Base-by-base conservation (phyloP, 163 green algal genomes). In the Chlorella variabilis region DNA sequence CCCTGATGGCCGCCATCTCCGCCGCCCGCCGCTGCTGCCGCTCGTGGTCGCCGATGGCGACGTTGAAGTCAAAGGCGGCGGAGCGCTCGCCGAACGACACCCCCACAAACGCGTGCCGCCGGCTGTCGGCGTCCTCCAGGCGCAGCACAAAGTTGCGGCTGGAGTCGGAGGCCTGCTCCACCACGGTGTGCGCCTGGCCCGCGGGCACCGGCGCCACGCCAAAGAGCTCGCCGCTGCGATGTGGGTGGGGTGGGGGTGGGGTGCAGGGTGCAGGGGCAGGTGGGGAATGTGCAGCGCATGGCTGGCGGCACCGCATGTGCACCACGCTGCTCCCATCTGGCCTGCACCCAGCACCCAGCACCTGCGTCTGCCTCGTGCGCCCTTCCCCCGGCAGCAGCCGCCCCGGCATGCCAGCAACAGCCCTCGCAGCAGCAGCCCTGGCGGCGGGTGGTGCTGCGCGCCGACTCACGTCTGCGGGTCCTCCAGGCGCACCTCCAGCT, bases 21-120 rank as follows among this genome's bases (percentile, higher is more conserved):
- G 89, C 88, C 45, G 92, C 89, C 49, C 92, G 90, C 49, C 86
- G 76, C 58, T 89, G 81, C 87, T 92, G 88, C 71, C 56, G 78
- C 61, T 87, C 76, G 70, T 87, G 83, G 70, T 87, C 83, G 0
- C 15, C 49, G 71, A 98, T 85, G 0, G 94, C 91, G 11, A 96
- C 94, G 33, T 95, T 96, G 89, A 98, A 98, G 83, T 98, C 95
- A 74, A 98, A 98, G 0, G 95, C 93, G 13, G 95, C 85, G 8
- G 56, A 84, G 13, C 95, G 78, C 38, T 98, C 95, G 15, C 78
- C 62, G 77, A 98, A 98, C 39, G 91, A 93, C 25, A 98, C 73
- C 3, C 94, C 93, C 31, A 98, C 76, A 82, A 98, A 98, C 3
- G 77, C 77, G 66, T 77, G 77, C 21, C 77, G 77, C 66, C 61